Base-by-base conservation (phyloP, 768 basidiomycete genomes). In the Phylloporus scabripes region DNA sequence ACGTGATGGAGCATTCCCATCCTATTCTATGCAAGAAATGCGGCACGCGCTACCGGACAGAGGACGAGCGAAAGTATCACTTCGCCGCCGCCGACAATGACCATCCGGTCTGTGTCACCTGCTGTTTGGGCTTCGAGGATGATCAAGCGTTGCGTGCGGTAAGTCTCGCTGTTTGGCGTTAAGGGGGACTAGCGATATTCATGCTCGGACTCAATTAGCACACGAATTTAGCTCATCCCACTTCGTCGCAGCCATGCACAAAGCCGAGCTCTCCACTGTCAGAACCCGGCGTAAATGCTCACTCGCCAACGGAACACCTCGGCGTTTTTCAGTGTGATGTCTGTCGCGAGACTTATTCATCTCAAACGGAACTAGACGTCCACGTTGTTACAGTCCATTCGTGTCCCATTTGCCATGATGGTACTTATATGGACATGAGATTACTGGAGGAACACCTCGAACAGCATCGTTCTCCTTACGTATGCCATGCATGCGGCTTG, bases 1-100 rank as follows among this genome's bases (percentile, higher is more conserved):
- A 67, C 50, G 55, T 60, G 52, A 20, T 51, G 32, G 63, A 58
- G 21, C 66, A 67, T 45, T 53, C 64, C 17, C 61, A 53, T 53
- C 60, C 61, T 23, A 32, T 64, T 39, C 37, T 31, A 34, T 67
- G 66, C 56, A 62, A 57, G 54, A 51, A 20, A 37, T 69, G 66
- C 41, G 58, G 64, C 28, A 63, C 67, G 17, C 68, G 58, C 42
- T 67, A 65, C 45, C 56, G 37, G 45, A 61, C 65, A 9, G 69
- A 72, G 34, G 75, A 74, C 15, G 68, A 66, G 1, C 62, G 70
- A 5, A 54, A 48, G 7, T 49, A 57, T 33, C 77, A 78, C 52
- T 75, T 74, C 45, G 55, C 54, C 29, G 63, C 69, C 10, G 67
- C 71, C 4, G 56, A 64, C 15, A 65, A 67, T 39, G 2, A 53